These are phyloP conservation scores for Haematococcus lacustris DNA, from an alignment of 139 green algal species.

Conservation along the genomic window DNA sequence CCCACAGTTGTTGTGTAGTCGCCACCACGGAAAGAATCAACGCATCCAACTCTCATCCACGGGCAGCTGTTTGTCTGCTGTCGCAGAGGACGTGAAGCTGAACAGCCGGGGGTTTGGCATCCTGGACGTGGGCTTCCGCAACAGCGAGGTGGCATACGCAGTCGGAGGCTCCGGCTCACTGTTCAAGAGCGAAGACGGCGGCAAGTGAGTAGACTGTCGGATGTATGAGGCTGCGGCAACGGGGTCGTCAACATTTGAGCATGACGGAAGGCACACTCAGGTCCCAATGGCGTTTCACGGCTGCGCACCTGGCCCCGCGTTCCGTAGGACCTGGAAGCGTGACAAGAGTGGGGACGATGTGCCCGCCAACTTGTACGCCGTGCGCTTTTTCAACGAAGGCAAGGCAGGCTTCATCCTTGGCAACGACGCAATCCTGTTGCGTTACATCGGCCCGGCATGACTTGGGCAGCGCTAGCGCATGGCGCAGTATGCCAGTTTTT, in stretches of 20 bases:
- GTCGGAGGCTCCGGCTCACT: conserved; percentile 88
- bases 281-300: too few species aligned
- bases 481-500: too few species aligned
- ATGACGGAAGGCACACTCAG: too few species aligned
- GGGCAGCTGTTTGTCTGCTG: too few species aligned
- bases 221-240: too few species aligned
- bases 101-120: conserved; percentile 92
- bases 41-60: too few species aligned
- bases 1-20: too few species aligned
- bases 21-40: too few species aligned
- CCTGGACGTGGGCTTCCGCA: conserved; percentile 81
- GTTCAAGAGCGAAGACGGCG: conserved; percentile 85
- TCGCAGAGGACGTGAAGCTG: conserved; percentile 72
- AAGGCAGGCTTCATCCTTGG: conserved; percentile 89
- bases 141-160: conserved; percentile 66
- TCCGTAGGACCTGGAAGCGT: conserved; percentile 77
- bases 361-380: conserved; percentile 93
- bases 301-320: too few species aligned
- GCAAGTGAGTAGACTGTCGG: conserved; percentile 40
- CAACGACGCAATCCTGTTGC: conserved; percentile 87
- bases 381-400: conserved; percentile 71
- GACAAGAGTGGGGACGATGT: conserved; percentile 59
- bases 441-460: conserved; percentile 71
- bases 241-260: too few species aligned
- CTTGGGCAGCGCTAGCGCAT: too few species aligned